Evolutionary conservation across 257 asterid genomes (phyloP), one percentile per base, ranked within the genome.

Genomic region (Lavandula angustifolia): DNA sequence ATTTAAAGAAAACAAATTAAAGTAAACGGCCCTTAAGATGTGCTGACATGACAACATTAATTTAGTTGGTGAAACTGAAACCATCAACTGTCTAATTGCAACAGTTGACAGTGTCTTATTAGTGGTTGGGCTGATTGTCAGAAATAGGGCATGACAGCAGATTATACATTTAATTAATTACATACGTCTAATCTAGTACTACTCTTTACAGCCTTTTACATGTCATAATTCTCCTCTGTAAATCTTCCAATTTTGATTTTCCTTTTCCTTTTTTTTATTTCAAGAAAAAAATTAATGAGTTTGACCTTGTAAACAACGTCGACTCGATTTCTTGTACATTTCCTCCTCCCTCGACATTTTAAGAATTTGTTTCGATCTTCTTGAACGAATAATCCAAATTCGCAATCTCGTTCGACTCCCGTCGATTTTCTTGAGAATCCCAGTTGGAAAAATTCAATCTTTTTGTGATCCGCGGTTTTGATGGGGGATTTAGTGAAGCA

Each of bases 401-500:
- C 31, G 50, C 55, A 13, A 41, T 33, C 31, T 22, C 14, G 22
- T 37, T 37, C 42, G 7, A 37, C 8, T 37, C 9, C 43, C 48
- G 49, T 4, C n/a, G n/a, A n/a, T n/a, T 63, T 47, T n/a, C 33
- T 40, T 40, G 4, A 13, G 3, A 5, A 69, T 9, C 55, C 70
- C 60, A 35, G 3, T 8, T 18, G 1, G 35, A 3, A 43, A 51
- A 61, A 35, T 61, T 6, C 56, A 16, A 62, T 63, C 37, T 55
- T 11, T 22, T 8, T 49, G 47, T 58, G 76, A 64, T 69, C 62
- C 11, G 55, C 57, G 2, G 41, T 58, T 46, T 0, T 1, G 48
- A 86, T 86, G 94, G 90, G 86, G 44, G 94, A 86, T 67, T 69
- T 80, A 31, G 92, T 84, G 71, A 82, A 82, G 79, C 84, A 80